These are phyloP conservation scores for Sporothrix phasma DNA, from an alignment of 2,329 filamentous ascomycete species.

Conservation along the genomic window DNA sequence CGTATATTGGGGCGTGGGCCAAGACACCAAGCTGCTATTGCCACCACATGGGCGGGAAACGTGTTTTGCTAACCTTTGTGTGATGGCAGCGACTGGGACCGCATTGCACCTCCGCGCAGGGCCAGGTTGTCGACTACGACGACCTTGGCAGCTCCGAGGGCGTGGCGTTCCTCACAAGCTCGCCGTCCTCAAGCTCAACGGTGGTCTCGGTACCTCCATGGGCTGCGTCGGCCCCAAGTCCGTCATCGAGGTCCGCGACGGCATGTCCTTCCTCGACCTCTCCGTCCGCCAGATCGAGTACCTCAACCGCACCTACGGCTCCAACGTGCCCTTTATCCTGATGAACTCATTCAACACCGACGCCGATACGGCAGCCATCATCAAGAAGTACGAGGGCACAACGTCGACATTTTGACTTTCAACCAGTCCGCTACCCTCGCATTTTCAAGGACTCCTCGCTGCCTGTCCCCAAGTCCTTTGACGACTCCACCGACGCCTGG, in stretches of 20 bases:
- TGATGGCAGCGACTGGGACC: constrained; percentile 78
- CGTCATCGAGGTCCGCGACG: constrained; percentile 97
- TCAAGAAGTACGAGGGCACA: constrained; percentile 99
- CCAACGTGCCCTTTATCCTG: constrained; percentile 95
- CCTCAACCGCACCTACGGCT: constrained; percentile 94
- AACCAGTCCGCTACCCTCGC: constrained; percentile 99
- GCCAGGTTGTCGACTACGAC: constrained; percentile 92
- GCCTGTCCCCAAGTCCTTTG: constrained; percentile 79
- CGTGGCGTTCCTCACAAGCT: constrained; percentile 90
- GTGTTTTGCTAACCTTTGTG: constrained; percentile 20
- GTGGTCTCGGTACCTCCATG: constrained; percentile 98
- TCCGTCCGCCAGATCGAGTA: constrained; percentile 98
- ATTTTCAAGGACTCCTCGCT: constrained; percentile 97
- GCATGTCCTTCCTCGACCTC: constrained; percentile 99
- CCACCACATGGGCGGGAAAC: background rate
- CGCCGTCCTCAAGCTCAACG: constrained; percentile 97
- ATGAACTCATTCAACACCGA: constrained; percentile 99
- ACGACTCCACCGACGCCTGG: constrained; percentile 90
- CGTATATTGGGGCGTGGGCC: constrained; percentile 24
- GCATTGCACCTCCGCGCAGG: constrained; percentile 83
- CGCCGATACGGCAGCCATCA: constrained; percentile 93
- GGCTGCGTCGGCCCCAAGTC: constrained; percentile 98
- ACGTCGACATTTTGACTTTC: constrained; percentile 98
- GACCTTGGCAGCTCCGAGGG: constrained; percentile 82
- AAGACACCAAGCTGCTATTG: background rate